Evolutionary conservation across 129 eudicot genomes (phyloP).

Genomic region (Flaveria sonorensis): DNA sequence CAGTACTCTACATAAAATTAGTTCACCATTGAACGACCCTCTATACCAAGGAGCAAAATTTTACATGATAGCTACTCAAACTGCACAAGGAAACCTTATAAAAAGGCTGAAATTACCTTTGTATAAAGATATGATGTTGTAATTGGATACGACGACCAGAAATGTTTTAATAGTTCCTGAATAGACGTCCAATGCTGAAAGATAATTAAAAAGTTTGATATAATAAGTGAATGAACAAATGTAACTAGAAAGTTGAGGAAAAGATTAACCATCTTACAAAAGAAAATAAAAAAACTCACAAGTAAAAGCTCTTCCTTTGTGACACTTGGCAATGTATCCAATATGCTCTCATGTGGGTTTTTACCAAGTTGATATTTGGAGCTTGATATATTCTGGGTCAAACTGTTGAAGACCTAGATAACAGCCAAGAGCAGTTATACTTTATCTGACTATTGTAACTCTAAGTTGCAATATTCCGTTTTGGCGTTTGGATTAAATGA

Average conservation of each 20-base stretch:
- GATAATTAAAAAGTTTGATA: conserved; percentile 1
- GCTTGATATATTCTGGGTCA: conserved; percentile 78
- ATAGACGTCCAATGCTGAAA: conserved; percentile 91
- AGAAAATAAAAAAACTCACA: conserved; percentile 47
- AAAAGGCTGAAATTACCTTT: conserved; percentile 55
- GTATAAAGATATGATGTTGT: conserved; percentile 66
- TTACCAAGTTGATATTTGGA: conserved; percentile 80
- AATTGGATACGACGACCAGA: conserved; percentile 97
- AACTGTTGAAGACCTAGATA: conserved; percentile 62
- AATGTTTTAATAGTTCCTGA: conserved; percentile 88
- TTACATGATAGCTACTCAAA: not conserved
- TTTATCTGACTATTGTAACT: conserved; percentile 10
- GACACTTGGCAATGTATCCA: conserved; percentile 74
- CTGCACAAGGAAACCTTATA: not conserved
- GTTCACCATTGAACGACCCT: not conserved
- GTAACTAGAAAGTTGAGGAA: conserved; percentile 13
- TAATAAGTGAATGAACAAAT: not conserved
- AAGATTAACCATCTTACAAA: conserved; percentile 4
- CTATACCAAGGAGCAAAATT: not conserved
- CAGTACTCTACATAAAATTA: no score
- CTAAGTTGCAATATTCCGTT: not conserved
- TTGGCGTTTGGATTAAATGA: not conserved
- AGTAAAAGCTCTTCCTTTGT: conserved; percentile 82
- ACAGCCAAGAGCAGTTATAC: conserved; percentile 23
- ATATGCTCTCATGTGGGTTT: conserved; percentile 75